Evolutionary conservation across 208 protist species (phyloP), one percentile per base, ranked within the genome.

Genomic region (Acanthamoeba royreba): DNA sequence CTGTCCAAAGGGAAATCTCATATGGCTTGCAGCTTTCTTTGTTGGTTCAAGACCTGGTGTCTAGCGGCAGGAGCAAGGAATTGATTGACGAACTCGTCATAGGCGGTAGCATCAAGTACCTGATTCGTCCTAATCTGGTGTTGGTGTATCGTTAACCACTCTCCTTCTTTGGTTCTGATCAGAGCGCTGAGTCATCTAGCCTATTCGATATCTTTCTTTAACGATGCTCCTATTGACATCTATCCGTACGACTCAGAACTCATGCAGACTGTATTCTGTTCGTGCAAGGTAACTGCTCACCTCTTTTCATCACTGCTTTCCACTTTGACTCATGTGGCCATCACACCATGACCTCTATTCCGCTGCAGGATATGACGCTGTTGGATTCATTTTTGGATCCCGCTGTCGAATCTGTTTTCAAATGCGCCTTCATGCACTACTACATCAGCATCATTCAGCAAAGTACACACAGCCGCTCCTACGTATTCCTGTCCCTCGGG

Each of bases 141-240:
- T n/a, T n/a, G n/a, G n/a, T n/a, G n/a, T 17, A 42, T 47, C 22
- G 69, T 38, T 81, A 9, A 38, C 69, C 69, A 85, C 74, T 22
- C 28, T 4, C 72, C 35, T 25, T 38, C n/a, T 19, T 2, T 69
- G 58, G n/a, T 31, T 19, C 13, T 69, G 58, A 83, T 28, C 0
- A 88, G 61, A 40, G 28, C 86, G 53, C 42, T 92, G 53, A 33
- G 53, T 7, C 47, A 55, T 5, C 35, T 92, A 31, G 53, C 86
- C 86, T 92, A 92, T 42, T n/a, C 86, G n/a, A 92, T 92, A 1
- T 11, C 86, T 15, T 92, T 92, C 86, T 74, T 74, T 31, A 74
- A 74, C 11, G 47, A 63, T 11, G 4, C 1, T 25, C 35, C 86
- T 8, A 25, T 92, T n/a, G 86, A 92, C n/a, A 74, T 92, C 40